These are phyloP conservation scores for Beauveria sp. DNA, from an alignment of 2,329 filamentous ascomycete species.

Conservation along the genomic window DNA sequence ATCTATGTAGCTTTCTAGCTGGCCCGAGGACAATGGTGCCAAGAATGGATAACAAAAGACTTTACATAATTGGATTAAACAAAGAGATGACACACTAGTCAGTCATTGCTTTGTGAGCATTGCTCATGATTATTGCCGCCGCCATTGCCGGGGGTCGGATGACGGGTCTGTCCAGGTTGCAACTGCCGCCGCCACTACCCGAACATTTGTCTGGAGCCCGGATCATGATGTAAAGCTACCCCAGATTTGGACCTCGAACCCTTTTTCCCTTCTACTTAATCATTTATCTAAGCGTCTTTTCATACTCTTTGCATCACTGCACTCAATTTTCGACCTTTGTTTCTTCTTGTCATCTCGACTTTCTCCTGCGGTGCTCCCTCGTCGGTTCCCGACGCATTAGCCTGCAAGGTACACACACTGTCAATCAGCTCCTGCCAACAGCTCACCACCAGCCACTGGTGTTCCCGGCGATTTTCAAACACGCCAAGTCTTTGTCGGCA, in stretches of 20 bases:
- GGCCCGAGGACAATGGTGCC: not conserved
- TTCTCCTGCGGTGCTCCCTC: too few relatives aligned
- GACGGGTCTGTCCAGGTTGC: not conserved
- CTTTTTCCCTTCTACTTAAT: not conserved
- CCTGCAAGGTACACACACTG: too few relatives aligned
- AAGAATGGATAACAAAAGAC: not conserved
- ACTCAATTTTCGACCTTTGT: not conserved
- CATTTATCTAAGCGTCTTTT: not conserved
- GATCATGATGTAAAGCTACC: conserved; percentile 1
- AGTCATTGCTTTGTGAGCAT: too few relatives aligned
- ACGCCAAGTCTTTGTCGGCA: too few relatives aligned
- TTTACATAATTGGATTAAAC: not conserved
- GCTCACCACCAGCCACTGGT: too few relatives aligned
- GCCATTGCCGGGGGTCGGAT: not conserved
- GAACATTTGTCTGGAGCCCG: not conserved
- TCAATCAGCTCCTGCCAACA: too few relatives aligned
- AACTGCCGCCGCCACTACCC: conserved; percentile 12
- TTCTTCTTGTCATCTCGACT: not conserved
- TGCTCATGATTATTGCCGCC: not conserved
- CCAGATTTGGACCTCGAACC: conserved; percentile 1
- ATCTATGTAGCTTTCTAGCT: not conserved
- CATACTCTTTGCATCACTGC: not conserved
- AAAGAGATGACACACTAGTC: too few relatives aligned
- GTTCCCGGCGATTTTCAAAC: too few relatives aligned
- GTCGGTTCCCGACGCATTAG: too few relatives aligned